Evolutionary conservation across 164 flowering plant genomes (phyloP), one percentile per base, ranked within the genome.

Genomic region (Vitis riparia): DNA sequence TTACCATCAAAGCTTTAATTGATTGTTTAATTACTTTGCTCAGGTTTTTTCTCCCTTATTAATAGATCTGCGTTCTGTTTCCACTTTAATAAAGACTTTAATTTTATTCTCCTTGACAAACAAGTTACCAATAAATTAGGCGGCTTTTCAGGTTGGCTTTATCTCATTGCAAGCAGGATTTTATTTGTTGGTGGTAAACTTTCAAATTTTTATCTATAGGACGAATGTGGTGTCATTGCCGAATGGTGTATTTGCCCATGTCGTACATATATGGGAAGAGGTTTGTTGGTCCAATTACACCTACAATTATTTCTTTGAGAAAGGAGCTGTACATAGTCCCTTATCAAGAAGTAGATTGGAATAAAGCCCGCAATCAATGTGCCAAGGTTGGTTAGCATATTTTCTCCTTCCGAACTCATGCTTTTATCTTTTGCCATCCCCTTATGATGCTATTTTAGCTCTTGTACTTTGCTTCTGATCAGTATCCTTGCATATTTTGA

Each of bases 231-330:
- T 79, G 81, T 29, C 76, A 82, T 29, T 75, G 79, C 16, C 73
- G 85, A 1, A 51, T 76, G 77, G 76, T 72, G 13, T 82, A 82
- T 63, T 58, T 82, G 77, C 83, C 85, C 11, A 79, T 79, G 85
- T 79, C 81, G 1, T 82, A 82, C 60, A 51, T 82, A 19, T 82
- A 82, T 64, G 83, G 83, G 8, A 77, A 71, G 70, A 77, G 79
- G 56, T 80, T 77, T 69, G 79, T 72, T 6, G 85, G 81, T 14
- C 83, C 81, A 8, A 73, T 82, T 30, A 82, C 81, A 5, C 64
- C 68, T 1, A 59, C 63, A 5, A 55, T 82, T 32, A 29, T 44
- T 11, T 66, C 71, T 3, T 32, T 82, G 23, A 73, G 85, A 30
- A 47, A 69, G 51, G 85, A 82, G 71, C 63, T 82, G 1, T 77